These are phyloP conservation scores for Elaeis oleifera DNA, from an alignment of 202 grass and related monocot genomes.

Conservation along the genomic window DNA sequence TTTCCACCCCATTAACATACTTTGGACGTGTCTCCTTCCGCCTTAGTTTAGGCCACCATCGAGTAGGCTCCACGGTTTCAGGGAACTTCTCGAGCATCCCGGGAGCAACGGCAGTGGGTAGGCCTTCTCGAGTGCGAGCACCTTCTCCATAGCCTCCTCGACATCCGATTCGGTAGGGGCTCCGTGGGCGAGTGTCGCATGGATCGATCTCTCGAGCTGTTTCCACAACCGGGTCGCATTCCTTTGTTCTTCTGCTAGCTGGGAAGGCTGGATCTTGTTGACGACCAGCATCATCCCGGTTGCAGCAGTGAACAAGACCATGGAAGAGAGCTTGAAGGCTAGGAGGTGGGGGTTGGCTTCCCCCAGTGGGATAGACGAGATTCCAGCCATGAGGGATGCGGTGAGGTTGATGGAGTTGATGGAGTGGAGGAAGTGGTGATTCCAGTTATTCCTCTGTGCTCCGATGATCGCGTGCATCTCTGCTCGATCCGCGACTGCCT, in stretches of 20 bases:
- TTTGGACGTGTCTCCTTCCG: not conserved
- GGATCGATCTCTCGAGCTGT: slow-evolving; percentile 39
- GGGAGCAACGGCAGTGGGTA: slow-evolving; percentile 49
- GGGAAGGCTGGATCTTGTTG: slow-evolving; percentile 70
- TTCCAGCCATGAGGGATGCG: slow-evolving; percentile 32
- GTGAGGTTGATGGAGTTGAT: slow-evolving; percentile 52
- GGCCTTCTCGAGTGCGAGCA: slow-evolving; percentile 66
- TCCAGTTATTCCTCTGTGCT: slow-evolving; percentile 57
- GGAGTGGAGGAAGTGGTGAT: slow-evolving; percentile 61
- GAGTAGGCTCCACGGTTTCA: slow-evolving; percentile 25
- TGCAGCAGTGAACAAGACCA: slow-evolving; percentile 27
- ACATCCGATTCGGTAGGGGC: slow-evolving; percentile 19
- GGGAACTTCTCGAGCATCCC: slow-evolving; percentile 76
- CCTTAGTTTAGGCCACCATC: slow-evolving; percentile 45
- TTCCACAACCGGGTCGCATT: slow-evolving; percentile 54
- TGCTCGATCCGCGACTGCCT: slow-evolving; percentile 38
- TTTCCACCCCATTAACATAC: not conserved
- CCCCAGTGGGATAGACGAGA: slow-evolving; percentile 14
- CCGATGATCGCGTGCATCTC: slow-evolving; percentile 77
- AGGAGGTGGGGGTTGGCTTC: not conserved
- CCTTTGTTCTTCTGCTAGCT: slow-evolving; percentile 72
- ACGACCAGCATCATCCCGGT: slow-evolving; percentile 33
- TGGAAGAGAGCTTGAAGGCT: slow-evolving; percentile 38
- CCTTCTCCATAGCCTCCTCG: slow-evolving; percentile 28
- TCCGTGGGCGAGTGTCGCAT: slow-evolving; percentile 5